Percentiles rank a stretch among this genome's conserved stretches.
phyloP scores from a whole-genome alignment of 108 stramenopile species.

The Skeletonema tropicum region DNA sequence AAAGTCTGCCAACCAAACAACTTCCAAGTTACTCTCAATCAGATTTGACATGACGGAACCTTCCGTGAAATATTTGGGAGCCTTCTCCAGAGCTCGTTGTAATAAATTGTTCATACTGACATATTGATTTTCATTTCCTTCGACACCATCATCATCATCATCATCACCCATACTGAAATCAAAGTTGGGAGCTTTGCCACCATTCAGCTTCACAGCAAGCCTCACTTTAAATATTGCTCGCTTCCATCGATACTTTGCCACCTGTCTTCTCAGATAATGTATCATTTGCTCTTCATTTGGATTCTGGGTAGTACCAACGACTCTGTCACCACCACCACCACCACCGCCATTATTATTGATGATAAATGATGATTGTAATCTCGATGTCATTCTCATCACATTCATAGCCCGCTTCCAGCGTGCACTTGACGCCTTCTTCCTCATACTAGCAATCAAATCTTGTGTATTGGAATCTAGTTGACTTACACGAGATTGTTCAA shows the following conservation, averaged over 20 bases:
- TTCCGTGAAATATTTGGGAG: constrained; percentile 6
- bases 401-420: background rate
- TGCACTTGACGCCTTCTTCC: background rate
- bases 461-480: constrained; percentile 9
- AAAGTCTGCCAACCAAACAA: constrained; percentile 29
- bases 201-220: constrained; percentile 1
- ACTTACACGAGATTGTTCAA: constrained; percentile 14
- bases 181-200: constrained; percentile 10
- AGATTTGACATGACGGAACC: constrained; percentile 4
- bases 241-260: constrained; percentile 26
- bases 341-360: too few species aligned
- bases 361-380: too few species aligned
- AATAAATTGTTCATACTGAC: constrained; percentile 9
- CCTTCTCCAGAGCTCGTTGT: background rate
- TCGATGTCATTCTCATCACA: background rate
- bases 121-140: constrained; percentile 20
- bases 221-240: background rate
- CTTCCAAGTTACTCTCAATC: constrained; percentile 28
- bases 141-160: too few species aligned
- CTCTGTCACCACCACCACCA: background rate
- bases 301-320: background rate
- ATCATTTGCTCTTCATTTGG: constrained; percentile 18
- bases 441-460: background rate
- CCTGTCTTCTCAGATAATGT: constrained; percentile 11
- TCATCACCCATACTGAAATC: background rate